Conservation (phyloP, 2,329 filamentous ascomycete species). For the Uncinocarpus reesii region DNA sequence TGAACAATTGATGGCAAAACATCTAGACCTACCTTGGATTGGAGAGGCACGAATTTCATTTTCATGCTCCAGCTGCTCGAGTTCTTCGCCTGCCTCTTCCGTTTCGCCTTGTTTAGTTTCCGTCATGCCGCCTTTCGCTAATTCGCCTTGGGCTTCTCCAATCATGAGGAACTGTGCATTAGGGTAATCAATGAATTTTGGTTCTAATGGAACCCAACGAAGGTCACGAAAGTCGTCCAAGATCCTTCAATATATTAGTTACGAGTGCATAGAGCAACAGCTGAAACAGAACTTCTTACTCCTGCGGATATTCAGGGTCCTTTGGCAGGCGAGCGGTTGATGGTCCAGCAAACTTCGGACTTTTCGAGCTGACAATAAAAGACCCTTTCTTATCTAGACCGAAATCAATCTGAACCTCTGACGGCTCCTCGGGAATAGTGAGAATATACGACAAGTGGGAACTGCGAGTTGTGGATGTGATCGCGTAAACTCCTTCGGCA, state of each 20-base stretch:
- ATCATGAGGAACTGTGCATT: constrained; percentile 71
- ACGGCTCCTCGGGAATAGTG: constrained; percentile 59
- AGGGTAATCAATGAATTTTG: constrained; percentile 62
- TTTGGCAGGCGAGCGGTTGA: constrained; percentile 53
- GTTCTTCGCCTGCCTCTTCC: constrained; percentile 56
- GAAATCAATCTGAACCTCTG: constrained; percentile 63
- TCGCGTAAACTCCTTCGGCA: constrained; percentile 77
- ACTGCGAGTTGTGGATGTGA: constrained; percentile 59
- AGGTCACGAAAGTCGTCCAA: constrained; percentile 60
- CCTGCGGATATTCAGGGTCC: constrained; percentile 58
- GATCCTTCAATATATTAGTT: constrained; percentile 39
- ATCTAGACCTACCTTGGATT: constrained; percentile 42
- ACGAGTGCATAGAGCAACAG: not conserved
- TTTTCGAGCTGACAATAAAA: constrained; percentile 71
- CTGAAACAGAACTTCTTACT: constrained; percentile 44
- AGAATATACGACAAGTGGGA: constrained; percentile 72
- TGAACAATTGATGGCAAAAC: no score
- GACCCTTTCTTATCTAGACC: constrained; percentile 62
- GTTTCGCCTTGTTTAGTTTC: constrained; percentile 41
- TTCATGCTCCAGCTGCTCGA: constrained; percentile 66
- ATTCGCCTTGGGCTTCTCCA: constrained; percentile 42
- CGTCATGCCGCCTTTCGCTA: constrained; percentile 30
- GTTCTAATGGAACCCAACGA: constrained; percentile 64
- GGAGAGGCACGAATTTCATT: constrained; percentile 57
- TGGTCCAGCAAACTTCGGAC: constrained; percentile 60